Base-by-base conservation (phyloP, 371 early-diverging fungal genomes). In the Mortierella sp. region DNA sequence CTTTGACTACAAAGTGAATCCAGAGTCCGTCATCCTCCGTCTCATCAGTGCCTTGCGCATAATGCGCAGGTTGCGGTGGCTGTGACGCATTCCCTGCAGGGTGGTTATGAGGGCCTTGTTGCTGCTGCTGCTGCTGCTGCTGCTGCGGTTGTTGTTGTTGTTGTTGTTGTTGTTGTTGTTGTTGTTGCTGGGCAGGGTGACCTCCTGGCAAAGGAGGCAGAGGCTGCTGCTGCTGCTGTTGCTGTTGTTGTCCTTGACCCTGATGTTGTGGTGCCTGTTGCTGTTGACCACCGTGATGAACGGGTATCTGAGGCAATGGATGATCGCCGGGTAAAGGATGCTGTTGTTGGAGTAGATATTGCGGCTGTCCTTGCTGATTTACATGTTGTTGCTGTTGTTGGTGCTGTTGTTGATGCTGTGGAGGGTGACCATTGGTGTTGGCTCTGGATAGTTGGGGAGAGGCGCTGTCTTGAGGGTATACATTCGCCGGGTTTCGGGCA, bases 1-100 rank as follows among this genome's bases (percentile, higher is more conserved):
- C 78, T 47, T 82, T 77, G 58, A 82, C 83, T 44, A 82, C 83
- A 78, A 82, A 82, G 41, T 82, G 74, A 53, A 82, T 75, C 83
- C 83, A 82, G 1, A 82, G 75, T 2, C 83, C 83, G 41, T 82
- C 83, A 40, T 80, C 81, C 47, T 80, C 76, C 7, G 58, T 44
- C 5, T 80, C 81, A 10, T 73, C 80, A 19, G 24, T 29, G 16
- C 47, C 43, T 5, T 63, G 3, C 13, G 58, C 16, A 16, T 77
- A 39, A 0, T 4, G 34, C 22, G 39, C 1, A 13, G 40, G 73
- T 24, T 66, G 61, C 47, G 47, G 39, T 41, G 8, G 50, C 10
- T 41, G 26, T 48, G 44, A 29, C 31, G 40, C 68, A 39, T 44
- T 34, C 26, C 24, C 48, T 13, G 26, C 45, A 14, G 64, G 19